phyloP scores from a whole-genome alignment of 202 grass and related monocot species.

The Panicum hallii region DNA sequence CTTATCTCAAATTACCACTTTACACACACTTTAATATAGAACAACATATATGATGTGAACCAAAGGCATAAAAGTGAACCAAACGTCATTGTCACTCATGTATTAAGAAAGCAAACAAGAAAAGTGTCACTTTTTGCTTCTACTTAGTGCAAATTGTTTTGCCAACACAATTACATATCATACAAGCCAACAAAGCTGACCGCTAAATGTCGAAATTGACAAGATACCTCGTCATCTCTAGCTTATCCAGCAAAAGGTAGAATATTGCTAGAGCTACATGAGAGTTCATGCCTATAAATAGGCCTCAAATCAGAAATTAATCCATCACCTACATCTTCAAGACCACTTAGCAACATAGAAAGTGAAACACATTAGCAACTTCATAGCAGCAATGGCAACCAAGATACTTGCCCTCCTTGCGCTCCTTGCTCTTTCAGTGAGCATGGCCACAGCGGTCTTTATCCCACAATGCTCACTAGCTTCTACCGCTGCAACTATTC shows the following conservation, averaged over 20 bases:
- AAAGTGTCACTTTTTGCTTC: not conserved
- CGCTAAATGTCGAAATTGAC: not conserved
- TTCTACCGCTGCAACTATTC: too few relatives aligned
- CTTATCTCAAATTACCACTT: not conserved
- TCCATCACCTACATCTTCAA: too few relatives aligned
- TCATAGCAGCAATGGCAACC: not conserved
- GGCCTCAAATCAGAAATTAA: too few relatives aligned
- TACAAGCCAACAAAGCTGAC: not conserved
- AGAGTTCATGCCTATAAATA: too few relatives aligned
- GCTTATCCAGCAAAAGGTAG: not conserved
- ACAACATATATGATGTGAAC: not conserved
- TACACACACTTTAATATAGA: not conserved
- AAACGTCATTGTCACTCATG: too few relatives aligned
- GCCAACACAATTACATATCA: not conserved
- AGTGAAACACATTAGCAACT: not conserved
- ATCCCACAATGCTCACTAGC: not conserved
- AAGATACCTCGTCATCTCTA: not conserved
- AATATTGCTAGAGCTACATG: too few relatives aligned
- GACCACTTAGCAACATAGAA: too few relatives aligned
- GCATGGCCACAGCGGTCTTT: not conserved
- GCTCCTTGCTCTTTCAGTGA: not conserved
- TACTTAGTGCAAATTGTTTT: not conserved
- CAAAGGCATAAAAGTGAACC: not conserved
- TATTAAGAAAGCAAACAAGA: not conserved
- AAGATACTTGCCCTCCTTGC: not conserved